phyloP scores from a whole-genome alignment of 352 stramenopile genomes.

The Peronospora destructor region DNA sequence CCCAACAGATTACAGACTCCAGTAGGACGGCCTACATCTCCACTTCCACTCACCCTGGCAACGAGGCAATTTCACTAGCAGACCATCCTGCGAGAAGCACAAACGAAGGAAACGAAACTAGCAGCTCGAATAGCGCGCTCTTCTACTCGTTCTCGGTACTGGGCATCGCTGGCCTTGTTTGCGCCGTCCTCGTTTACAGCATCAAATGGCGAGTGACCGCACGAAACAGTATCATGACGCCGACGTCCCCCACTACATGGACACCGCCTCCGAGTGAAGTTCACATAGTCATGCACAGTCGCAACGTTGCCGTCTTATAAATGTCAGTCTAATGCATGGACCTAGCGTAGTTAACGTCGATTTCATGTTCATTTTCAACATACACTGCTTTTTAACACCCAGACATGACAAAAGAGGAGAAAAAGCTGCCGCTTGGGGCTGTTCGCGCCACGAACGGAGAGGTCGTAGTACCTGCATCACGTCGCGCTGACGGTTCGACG shows the following conservation, averaged over 20 bases:
- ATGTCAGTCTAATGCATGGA: not conserved
- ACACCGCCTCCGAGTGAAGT: slow-evolving; percentile 11
- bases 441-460: slow-evolving; percentile 52
- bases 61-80: slow-evolving; percentile 10
- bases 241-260: slow-evolving; percentile 2
- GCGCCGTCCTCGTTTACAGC: slow-evolving; percentile 12
- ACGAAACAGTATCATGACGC: not conserved
- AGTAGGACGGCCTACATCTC: not conserved
- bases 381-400: not conserved
- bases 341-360: not conserved
- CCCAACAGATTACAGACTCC: slow-evolving; percentile 4
- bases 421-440: slow-evolving; percentile 47
- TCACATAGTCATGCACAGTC: slow-evolving; percentile 16
- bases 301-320: slow-evolving; percentile 23
- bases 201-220: slow-evolving; percentile 6
- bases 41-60: slow-evolving; percentile 1
- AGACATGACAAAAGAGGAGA: slow-evolving; percentile 9
- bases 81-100: slow-evolving; percentile 1
- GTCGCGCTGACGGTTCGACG: slow-evolving; percentile 61
- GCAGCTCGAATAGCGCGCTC: slow-evolving; percentile 10
- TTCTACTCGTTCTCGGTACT: slow-evolving; percentile 37
- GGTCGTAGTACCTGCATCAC: slow-evolving; percentile 57
- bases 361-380: not conserved
- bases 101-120: not conserved
- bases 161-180: slow-evolving; percentile 14